Base-by-base conservation (phyloP, 2,329 filamentous ascomycete genomes). In the Sclerotinia borealis region DNA sequence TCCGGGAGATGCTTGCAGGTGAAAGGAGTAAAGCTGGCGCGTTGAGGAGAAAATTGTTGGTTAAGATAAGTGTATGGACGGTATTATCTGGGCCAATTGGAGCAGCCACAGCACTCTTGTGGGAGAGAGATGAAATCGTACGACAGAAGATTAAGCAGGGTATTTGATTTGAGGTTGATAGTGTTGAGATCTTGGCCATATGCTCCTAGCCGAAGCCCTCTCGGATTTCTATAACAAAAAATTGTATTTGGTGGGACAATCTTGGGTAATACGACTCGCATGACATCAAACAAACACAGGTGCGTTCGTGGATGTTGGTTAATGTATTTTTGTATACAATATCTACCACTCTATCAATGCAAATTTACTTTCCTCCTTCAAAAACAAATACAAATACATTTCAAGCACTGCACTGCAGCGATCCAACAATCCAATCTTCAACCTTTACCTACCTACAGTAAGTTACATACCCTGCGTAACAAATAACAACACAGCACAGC, bases 61-160 rank as follows among this genome's bases (percentile, higher is more conserved):
- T 73, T 9, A 79, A 80, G 68, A 70, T 75, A 25, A 67, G 66
- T 13, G 17, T 74, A 1, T 74, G 78, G 69, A 69, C 73, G 17
- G 54, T 74, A 29, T 15, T 80, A 15, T 71, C 75, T 13, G 80
- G 81, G 0, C 79, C 80, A 1, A 73, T 76, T 29, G 80, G 77
- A 5, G 76, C 77, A 25, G 76, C 77, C 9, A 75, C 80, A 8
- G 73, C 77, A 49, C 69, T 81, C 61, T 72, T 83, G 19, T 82
- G 81, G 81, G 77, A 79, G 67, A 76, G 80, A 60, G 81, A 83
- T 71, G 77, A 52, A 36, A 80, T 71, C 55, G 66, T 71, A 10
- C 67, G 62, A 55, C 65, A 69, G 48, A 71, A 71, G 63, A 67
- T 69, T 37, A 71, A 72, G 63, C 66, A 70, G 59, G 68, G 70